Evolutionary conservation across 345 rosid genomes (phyloP).

Genomic region (Citrus australasica): DNA sequence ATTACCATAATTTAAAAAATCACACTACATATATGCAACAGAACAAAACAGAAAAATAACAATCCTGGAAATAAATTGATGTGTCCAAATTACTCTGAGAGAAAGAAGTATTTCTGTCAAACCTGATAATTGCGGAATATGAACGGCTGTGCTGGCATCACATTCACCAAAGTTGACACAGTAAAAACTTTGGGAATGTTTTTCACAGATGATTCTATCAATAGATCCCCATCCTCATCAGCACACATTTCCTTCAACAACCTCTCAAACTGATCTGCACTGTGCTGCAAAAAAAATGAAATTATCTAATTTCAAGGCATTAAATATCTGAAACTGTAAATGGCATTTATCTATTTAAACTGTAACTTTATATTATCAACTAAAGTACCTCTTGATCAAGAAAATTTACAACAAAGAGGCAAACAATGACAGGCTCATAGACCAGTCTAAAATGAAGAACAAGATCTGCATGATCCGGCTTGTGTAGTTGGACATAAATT

Average conservation of each 20-base stretch:
- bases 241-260: constrained; percentile 97
- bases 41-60: constrained; percentile 1
- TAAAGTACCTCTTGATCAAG: neutral
- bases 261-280: constrained; percentile 96
- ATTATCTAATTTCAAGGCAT: constrained; percentile 22
- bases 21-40: neutral
- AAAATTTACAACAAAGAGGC: neutral
- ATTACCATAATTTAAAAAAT: constrained; percentile 1
- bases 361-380: neutral
- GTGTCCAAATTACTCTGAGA: neutral
- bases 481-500: neutral
- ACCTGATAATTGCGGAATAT: constrained; percentile 99
- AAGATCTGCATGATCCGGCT: neutral
- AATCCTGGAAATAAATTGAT: neutral
- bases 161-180: constrained; percentile 91
- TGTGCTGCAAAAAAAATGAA: constrained; percentile 77
- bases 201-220: constrained; percentile 94
- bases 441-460: neutral
- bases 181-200: constrained; percentile 89
- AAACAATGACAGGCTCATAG: neutral
- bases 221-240: constrained; percentile 88
- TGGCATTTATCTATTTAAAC: neutral
- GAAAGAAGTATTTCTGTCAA: constrained; percentile 2
- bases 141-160: constrained; percentile 94
- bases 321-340: neutral